Base-by-base conservation (phyloP, 2,329 filamentous ascomycete species). In the Aspergillus sp. region DNA sequence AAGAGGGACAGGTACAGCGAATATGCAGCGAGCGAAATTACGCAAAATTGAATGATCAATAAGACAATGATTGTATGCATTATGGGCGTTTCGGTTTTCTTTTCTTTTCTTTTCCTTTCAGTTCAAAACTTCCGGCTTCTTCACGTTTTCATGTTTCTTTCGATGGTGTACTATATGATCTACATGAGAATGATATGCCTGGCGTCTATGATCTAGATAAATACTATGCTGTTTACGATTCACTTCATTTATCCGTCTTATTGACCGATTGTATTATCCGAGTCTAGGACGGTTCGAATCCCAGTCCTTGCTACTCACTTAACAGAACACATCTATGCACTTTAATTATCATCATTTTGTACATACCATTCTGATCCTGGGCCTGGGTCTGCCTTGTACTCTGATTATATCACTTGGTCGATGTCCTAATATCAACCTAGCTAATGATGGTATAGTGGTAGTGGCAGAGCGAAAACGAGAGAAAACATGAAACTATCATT, bases 121-220 rank as follows among this genome's bases (percentile, higher is more conserved):
- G 56, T 48, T 52, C 39, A 35, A 57, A 52, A 51, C 40, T 50
- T 21, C 45, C 27, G 17, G 54, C 8, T 60, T 52, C 23, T 50
- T 52, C 37, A 40, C 33, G n/a, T 43, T 44, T 52, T 46, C 47
- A 37, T n/a, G 6, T 23, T 41, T 47, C 37, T 61, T 35, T 31
- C 27, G 9, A 31, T 55, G 37, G 47, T 46, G 48, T 49, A 52
- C 25, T 37, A 57, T 57, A 51, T 35, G 11, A 21, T 45, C 27
- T 50, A 43, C 21, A 33, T 47, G 33, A 41, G 41, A 54, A 54
- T 47, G 23, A 54, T 9, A 27, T 45, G 11, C 12, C 33, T 45
- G 48, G 15, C 21, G 35, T 6, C n/a, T 44, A 7, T 15, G 17
- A n/a, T 17, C n/a, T 21, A 41, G 9, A 49, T 48, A 55, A 41